Base-by-base conservation (phyloP, 352 stramenopile genomes). In the Detonula confervacea region DNA sequence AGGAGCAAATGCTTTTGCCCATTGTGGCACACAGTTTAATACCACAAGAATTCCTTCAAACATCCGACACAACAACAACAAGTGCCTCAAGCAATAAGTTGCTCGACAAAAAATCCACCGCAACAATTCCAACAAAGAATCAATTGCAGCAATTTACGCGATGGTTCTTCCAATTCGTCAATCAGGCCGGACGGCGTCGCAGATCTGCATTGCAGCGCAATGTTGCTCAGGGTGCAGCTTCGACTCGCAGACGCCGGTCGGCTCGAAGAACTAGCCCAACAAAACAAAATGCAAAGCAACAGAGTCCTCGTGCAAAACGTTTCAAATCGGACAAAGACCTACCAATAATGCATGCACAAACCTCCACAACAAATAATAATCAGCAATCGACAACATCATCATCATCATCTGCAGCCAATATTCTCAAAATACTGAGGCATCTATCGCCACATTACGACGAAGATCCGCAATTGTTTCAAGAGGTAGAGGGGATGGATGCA, bases 101-200 rank as follows among this genome's bases (percentile, higher is more conserved):
- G 20, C 22, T 3, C 54, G 33, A 56, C 30, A 47, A 39, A 56
- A 66, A 60, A 1, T 24, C 42, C 14, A 30, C 24, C 0, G 66
- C 44, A 22, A 55, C n/a, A 12, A 59, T 84, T 46, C 74, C 75
- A 14, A 64, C 75, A 11, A 64, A 67, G 30, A 16, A 67, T 18
- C 27, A 47, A 9, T 4, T 88, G 4, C 67, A 29, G 16, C 4
- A 56, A 25, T 82, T 88, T 55, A 68, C 29, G 8, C 2, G 42
- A 29, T 86, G 80, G 80, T 87, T 78, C 61, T 85, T 87, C 77
- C 42, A 80, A 29, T 84, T 81, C 20, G 54, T 88, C 2, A 83
- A 85, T 55, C 44, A 75, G 33, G 60, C 76, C 1, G 67, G 72
- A 55, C 0, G 74, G 47, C 61, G 80, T 27, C 42, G 72, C 1